Evolutionary conservation across 2,329 filamentous ascomycete species (phyloP), one percentile per base, ranked within the genome.

Genomic region (Colletotrichum spaethianum): DNA sequence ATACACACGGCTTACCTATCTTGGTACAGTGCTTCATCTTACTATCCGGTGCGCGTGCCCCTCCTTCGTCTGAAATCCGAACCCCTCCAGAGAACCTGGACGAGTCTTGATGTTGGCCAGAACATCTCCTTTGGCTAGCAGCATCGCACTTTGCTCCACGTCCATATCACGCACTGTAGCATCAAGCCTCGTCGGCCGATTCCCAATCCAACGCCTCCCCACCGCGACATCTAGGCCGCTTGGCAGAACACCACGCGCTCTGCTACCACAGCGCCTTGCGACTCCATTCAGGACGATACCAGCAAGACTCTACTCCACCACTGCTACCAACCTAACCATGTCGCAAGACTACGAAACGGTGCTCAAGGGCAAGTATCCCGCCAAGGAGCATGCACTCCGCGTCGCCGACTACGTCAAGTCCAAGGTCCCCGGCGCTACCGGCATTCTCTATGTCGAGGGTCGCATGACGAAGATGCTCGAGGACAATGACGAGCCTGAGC

Each of bases 401-500:
- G 95, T 98, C n/a, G 93, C 92, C 70, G 90, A 94, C 72, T 93
- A 92, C 81, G 92, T 98, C 74, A 88, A 89, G 66, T 85, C 89
- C 73, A 91, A 93, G 79, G 84, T 91, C 50, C 90, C 93, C 40
- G 87, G 90, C 74, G 87, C 86, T 68, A 67, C 38, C n/a, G 95
- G 95, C 59, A 87, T 96, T 23, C 88, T 99, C 69, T 99, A 98
- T 80, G 87, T 98, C 56, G 96, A 98, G 85, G 93, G 92, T 65
- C 93, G 95, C 79, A 91, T 92, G 81, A 94, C 92, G 74, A 91
- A 90, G 79, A 86, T 98, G 82, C 89, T 94, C 57, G 96, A 98
- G 83, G 96, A 99, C 81, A 96, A 94, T 79, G 96, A 98, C 82
- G 91, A 93, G 79, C 88, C 92, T 9, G 89, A 91, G 78, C 94